Evolutionary conservation across 768 basidiomycete genomes (phyloP), one percentile per base, ranked within the genome.

Genomic region (Cystobasidium ongulense): DNA sequence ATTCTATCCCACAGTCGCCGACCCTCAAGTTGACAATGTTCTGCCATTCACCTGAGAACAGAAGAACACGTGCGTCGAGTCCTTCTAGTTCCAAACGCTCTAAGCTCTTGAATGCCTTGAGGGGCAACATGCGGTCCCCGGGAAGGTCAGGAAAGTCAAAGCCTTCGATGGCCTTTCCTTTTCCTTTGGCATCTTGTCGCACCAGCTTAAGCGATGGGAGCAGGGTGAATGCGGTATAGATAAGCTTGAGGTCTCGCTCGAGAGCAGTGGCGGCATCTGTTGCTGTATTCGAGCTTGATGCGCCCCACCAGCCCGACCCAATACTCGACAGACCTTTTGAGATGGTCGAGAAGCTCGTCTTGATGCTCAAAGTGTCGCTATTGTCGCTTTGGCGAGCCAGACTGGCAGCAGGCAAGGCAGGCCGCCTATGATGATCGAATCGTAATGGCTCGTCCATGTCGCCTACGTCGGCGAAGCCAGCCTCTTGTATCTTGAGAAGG

Each of bases 171-270:
- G 11, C 75, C 72, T 3, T 74, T 73, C 11, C 68, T 53, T 54
- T 77, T 72, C 62, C 75, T 29, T 71, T 71, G 8, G 43, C 27
- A 74, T 83, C 68, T n/a, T 36, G 29, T 53, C 50, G 31, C 10
- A 71, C 85, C 70, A 94, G 81, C 7, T 84, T 82, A 43, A 95
- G 83, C 0, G 91, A 88, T 18, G 92, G 92, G 0, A 96, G 83
- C 81, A 90, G 92, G 53, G 91, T 96, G 83, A 95, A 91, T 79
- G 88, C 86, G 80, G 91, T 91, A 83, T 88, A 95, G 75, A 94
- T 85, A 81, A 88, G 91, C 80, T 87, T 92, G 80, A 95, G 87
- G 78, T 92, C 89, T 1, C 83, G 79, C 70, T 92, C 89, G 76
- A 75, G 17, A 17, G 46, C 23, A 27, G 53, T 67, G 39, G 65